A percentile compares a stretch with the other conserved stretches of the same genome.
Evolutionary conservation across 176 grass and related monocot genomes (phyloP).

Genomic region (Elymus sibiricus): DNA sequence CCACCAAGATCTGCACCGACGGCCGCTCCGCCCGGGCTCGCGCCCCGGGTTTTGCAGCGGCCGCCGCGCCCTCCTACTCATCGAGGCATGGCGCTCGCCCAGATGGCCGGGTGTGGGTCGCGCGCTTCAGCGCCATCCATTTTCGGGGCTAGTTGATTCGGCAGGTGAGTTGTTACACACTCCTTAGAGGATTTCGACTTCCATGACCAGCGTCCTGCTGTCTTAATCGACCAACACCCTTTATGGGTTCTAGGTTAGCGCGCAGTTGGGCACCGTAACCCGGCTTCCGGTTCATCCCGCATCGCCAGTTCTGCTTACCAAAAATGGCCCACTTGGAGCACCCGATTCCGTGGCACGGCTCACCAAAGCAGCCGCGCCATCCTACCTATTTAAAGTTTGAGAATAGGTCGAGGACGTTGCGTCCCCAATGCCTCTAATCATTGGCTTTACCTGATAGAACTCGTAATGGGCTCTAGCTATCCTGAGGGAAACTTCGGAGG

Average conservation of each 20-base stretch:
- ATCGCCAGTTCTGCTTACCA: slow-evolving; percentile 81
- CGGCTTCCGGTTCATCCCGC: slow-evolving; percentile 59
- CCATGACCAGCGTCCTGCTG: slow-evolving; percentile 18
- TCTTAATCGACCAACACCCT: slow-evolving; percentile 63
- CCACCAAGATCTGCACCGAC: slow-evolving; percentile 74
- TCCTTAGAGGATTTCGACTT: slow-evolving; percentile 69
- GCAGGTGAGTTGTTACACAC: slow-evolving; percentile 80
- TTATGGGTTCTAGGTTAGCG: slow-evolving; percentile 69
- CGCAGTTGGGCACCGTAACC: slow-evolving; percentile 58
- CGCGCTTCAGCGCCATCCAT: slow-evolving; percentile 60
- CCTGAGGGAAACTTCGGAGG: slow-evolving; percentile 79
- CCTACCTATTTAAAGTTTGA: slow-evolving; percentile 59
- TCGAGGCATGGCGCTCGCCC: no score
- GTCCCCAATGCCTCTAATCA: slow-evolving; percentile 85
- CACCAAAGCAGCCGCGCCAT: slow-evolving; percentile 14
- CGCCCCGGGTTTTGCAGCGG: slow-evolving; percentile 54
- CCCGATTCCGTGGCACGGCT: slow-evolving; percentile 34
- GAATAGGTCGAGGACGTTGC: slow-evolving; percentile 28
- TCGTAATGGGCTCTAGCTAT: slow-evolving; percentile 62
- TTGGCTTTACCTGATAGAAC: slow-evolving; percentile 83
- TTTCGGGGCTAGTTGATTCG: slow-evolving; percentile 84
- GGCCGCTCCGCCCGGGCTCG: slow-evolving; percentile 58
- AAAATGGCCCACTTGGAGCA: slow-evolving; percentile 77
- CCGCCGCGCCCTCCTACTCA: slow-evolving; percentile 67
- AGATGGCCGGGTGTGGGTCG: slow-evolving; percentile 67